A percentile compares a stretch with the other conserved stretches of the same genome.
Evolutionary conservation across 1,139 yeast genomes (phyloP).

Genomic region (Scheffersomyces stambukii): DNA sequence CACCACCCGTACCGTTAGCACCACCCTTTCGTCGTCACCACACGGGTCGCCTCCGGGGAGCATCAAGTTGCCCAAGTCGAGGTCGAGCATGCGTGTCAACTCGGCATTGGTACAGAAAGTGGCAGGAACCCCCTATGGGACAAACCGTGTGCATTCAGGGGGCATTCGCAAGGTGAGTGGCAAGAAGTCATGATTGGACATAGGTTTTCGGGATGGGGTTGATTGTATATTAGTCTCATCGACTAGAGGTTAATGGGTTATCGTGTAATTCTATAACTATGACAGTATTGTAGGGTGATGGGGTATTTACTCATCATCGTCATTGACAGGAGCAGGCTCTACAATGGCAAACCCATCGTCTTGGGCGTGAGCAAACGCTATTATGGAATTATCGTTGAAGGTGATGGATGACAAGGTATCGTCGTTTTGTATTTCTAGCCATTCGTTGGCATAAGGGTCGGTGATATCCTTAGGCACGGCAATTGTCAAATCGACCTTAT

Average conservation of each 20-base stretch:
- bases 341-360: conserved; percentile 36
- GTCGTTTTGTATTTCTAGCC: conserved; percentile 33
- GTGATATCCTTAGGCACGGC: conserved; percentile 42
- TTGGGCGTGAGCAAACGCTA: conserved; percentile 34
- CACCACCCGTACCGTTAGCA: conserved; percentile 45
- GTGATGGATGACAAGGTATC: conserved; percentile 18
- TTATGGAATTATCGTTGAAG: conserved; percentile 35
- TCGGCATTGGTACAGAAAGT: conserved; percentile 22
- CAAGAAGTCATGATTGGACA: conserved; percentile 7
- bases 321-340: conserved; percentile 43
- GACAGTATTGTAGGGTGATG: neutral
- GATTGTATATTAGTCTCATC: neutral
- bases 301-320: conserved; percentile 28
- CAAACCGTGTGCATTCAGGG: conserved; percentile 34
- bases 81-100: conserved; percentile 21
- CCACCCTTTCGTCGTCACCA: conserved; percentile 45
- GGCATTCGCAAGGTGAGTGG: conserved; percentile 39
- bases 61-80: conserved; percentile 30
- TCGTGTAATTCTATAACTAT: neutral
- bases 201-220: neutral
- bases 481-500: conserved; percentile 22
- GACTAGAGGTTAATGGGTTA: neutral
- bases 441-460: conserved; percentile 35
- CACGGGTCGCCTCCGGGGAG: conserved; percentile 25
- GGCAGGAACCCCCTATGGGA: too few relatives aligned